These are phyloP conservation scores for Pilatotrama ljubarskyi DNA, from an alignment of 768 basidiomycete species.

Conservation along the genomic window DNA sequence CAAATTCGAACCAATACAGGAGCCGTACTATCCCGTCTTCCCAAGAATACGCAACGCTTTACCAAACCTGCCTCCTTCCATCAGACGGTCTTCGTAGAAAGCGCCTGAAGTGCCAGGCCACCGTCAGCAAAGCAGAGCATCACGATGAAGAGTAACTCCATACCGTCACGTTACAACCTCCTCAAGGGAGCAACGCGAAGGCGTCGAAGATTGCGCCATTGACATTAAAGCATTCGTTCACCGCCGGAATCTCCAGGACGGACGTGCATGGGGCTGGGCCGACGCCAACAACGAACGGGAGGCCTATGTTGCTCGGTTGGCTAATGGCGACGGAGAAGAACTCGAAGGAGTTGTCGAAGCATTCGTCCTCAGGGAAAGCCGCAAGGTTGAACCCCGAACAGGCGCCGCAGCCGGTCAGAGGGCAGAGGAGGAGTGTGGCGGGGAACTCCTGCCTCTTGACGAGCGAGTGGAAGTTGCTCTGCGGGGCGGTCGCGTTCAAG, in stretches of 20 bases:
- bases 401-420: background rate
- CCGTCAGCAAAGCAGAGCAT: too few species aligned
- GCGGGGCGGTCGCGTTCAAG: background rate
- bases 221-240: conserved; percentile 16
- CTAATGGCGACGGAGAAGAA: conserved; percentile 3
- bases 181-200: background rate
- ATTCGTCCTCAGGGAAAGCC: background rate
- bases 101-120: too few species aligned
- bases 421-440: conserved; percentile 10
- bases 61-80: too few species aligned
- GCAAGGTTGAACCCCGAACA: conserved; percentile 4
- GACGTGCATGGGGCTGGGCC: background rate
- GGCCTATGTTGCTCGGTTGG: conserved; percentile 8
- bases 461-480: background rate
- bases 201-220: background rate
- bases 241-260: background rate
- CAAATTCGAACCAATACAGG: too few species aligned
- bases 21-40: too few species aligned
- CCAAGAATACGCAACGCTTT: too few species aligned
- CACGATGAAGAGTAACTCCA: background rate
- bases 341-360: background rate
- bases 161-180: background rate
- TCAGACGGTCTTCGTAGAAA: too few species aligned
- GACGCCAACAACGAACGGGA: conserved; percentile 10
- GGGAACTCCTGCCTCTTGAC: background rate